Evolutionary conservation across 148 eudicot genomes (phyloP).

Genomic region (Fallopia convolvulus): DNA sequence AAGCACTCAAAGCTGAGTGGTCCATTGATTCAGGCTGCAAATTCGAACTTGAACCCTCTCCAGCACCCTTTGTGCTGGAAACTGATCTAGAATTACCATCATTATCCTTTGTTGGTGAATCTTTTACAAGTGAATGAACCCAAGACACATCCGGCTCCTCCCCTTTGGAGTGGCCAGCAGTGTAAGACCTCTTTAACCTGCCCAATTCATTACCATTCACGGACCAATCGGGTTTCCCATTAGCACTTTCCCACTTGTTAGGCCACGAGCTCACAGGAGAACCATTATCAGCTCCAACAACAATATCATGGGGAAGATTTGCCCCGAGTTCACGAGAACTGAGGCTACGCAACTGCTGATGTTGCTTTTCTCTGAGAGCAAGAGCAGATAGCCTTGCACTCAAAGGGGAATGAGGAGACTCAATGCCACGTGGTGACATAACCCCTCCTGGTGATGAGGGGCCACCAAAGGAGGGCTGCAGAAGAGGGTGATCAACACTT

Average conservation of each 20-base stretch:
- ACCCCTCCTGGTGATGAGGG: conserved; percentile 31
- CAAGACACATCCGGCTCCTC: conserved; percentile 61
- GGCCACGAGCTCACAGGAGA: conserved; percentile 44
- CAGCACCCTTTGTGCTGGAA: conserved; percentile 21
- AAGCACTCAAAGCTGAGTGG: conserved; percentile 43
- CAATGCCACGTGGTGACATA: conserved; percentile 39
- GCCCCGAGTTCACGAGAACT: conserved; percentile 39
- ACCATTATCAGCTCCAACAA: conserved; percentile 18
- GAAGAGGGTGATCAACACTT: conserved; percentile 22
- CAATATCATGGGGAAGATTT: conserved; percentile 26
- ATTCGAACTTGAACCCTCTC: conserved; percentile 28
- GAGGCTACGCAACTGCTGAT: conserved; percentile 38
- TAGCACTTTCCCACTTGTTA: conserved; percentile 38
- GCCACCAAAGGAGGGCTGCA: conserved; percentile 32
- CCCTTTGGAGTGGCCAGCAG: conserved; percentile 22
- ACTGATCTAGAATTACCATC: conserved; percentile 18
- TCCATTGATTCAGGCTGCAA: conserved; percentile 30
- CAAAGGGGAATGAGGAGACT: conserved; percentile 33
- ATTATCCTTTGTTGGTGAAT: conserved; percentile 35
- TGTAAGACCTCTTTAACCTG: conserved; percentile 26
- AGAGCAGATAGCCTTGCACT: conserved; percentile 31
- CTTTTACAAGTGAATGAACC: conserved; percentile 61
- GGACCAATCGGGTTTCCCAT: conserved; percentile 46
- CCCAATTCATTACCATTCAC: conserved; percentile 32
- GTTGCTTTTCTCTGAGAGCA: conserved; percentile 40